Evolutionary conservation across 495 filamentous ascomycete genomes (phyloP).

Genomic region (Penicillium mononematosum): DNA sequence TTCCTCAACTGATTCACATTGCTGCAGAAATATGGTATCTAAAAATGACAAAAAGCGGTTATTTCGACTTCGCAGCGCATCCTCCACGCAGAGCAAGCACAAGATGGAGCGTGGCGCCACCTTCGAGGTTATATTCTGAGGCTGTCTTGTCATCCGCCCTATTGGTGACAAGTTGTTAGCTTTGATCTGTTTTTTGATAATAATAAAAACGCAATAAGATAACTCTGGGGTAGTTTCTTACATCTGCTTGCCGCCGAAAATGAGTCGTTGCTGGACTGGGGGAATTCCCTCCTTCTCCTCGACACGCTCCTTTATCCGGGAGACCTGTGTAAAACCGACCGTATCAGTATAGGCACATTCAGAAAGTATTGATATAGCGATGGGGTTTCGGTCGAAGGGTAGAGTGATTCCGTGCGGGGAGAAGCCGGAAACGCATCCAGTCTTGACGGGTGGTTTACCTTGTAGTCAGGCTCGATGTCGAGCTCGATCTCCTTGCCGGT

Average conservation of each 20-base stretch:
- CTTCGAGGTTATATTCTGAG: slow-evolving; percentile 81
- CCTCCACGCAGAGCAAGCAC: slow-evolving; percentile 92
- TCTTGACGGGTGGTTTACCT: slow-evolving; percentile 53
- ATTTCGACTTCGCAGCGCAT: slow-evolving; percentile 16
- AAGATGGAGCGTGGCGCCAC: slow-evolving; percentile 90
- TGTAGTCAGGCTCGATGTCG: slow-evolving; percentile 91
- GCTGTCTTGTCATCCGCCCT: slow-evolving; percentile 93
- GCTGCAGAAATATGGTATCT: slow-evolving; percentile 29
- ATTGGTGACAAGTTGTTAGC: slow-evolving; percentile 1
- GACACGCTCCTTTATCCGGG: slow-evolving; percentile 94
- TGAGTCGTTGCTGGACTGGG: slow-evolving; percentile 93
- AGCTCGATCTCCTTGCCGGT: slow-evolving; percentile 99
- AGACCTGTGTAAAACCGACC: slow-evolving; percentile 56
- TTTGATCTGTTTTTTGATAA: neutral
- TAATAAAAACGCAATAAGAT: neutral
- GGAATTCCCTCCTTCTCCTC: slow-evolving; percentile 99
- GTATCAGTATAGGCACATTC: neutral
- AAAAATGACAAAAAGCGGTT: slow-evolving; percentile 17
- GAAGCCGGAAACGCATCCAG: slow-evolving; percentile 1
- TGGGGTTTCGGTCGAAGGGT: neutral
- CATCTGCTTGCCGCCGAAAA: slow-evolving; percentile 98
- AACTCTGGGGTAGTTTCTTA: slow-evolving; percentile 41
- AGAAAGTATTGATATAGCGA: neutral
- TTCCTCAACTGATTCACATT: slow-evolving; percentile 17
- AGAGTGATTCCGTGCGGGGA: slow-evolving; percentile 1